These are phyloP conservation scores for Beta lomatogona DNA, from an alignment of 179 eudicot species.

Conservation along the genomic window DNA sequence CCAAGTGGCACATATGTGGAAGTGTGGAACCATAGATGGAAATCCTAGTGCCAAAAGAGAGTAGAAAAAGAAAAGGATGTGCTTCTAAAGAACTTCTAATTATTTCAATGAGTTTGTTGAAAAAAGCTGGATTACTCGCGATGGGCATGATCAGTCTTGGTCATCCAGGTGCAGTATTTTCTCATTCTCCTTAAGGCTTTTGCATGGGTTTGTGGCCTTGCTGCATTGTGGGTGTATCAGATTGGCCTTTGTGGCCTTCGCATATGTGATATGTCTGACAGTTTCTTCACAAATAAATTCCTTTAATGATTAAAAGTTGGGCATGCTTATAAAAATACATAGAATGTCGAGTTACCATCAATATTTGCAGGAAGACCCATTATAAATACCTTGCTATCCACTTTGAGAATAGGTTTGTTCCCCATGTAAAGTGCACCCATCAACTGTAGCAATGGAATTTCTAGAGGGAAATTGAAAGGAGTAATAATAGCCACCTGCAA, in stretches of 20 bases:
- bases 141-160: too few species aligned
- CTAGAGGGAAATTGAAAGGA: slow-evolving; percentile 96
- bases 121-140: too few species aligned
- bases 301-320: not conserved
- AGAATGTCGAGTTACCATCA: not conserved
- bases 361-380: not conserved
- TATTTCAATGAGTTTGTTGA: not conserved
- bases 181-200: not conserved
- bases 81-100: not conserved
- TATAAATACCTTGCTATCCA: slow-evolving; percentile 89
- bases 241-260: not conserved
- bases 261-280: not conserved
- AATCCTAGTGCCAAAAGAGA: not conserved
- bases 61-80: not conserved
- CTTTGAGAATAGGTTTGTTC: slow-evolving; percentile 91
- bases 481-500: slow-evolving; percentile 85
- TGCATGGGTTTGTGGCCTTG: not conserved
- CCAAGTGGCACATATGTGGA: not conserved
- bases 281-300: not conserved
- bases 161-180: not conserved
- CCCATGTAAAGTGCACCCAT: slow-evolving; percentile 99
- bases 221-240: not conserved
- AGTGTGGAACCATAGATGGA: not conserved
- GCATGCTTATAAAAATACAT: not conserved
- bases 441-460: slow-evolving; percentile 93